Evolutionary conservation across 2,329 filamentous ascomycete species (phyloP).

Genomic region (Fusarium sp.): DNA sequence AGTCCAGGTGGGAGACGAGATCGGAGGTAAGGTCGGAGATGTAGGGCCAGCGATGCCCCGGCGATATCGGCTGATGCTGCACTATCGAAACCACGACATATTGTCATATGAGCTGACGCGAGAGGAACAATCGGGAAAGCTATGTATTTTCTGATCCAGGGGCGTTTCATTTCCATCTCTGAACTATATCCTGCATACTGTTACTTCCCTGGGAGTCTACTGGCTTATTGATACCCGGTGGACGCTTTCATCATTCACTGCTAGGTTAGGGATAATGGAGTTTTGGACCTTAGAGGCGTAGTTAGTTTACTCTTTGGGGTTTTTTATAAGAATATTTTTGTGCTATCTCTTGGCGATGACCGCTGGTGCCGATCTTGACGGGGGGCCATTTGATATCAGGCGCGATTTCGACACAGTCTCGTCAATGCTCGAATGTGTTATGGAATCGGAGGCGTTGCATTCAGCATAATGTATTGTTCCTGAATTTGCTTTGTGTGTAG

Average conservation of each 20-base stretch:
- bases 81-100: conserved; percentile 76
- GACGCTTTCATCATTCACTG: conserved; percentile 5
- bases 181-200: neutral
- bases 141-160: conserved; percentile 49
- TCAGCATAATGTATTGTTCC: neutral
- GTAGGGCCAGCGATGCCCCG: conserved; percentile 46
- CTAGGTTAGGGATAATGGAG: conserved; percentile 10
- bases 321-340: neutral
- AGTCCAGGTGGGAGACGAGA: conserved; percentile 58
- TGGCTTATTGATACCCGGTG: conserved; percentile 31
- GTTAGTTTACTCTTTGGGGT: neutral
- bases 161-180: conserved; percentile 5
- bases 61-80: conserved; percentile 75
- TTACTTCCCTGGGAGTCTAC: conserved; percentile 11
- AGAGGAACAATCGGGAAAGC: conserved; percentile 48
- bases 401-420: neutral
- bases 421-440: neutral
- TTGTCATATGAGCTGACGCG: conserved; percentile 73
- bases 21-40: conserved; percentile 32
- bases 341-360: neutral
- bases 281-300: neutral
- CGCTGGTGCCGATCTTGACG: neutral
- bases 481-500: neutral
- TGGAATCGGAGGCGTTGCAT: neutral
- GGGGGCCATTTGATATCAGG: neutral